phyloP scores from a whole-genome alignment of 306 rosid genomes.

The Abrus pulchellus region DNA sequence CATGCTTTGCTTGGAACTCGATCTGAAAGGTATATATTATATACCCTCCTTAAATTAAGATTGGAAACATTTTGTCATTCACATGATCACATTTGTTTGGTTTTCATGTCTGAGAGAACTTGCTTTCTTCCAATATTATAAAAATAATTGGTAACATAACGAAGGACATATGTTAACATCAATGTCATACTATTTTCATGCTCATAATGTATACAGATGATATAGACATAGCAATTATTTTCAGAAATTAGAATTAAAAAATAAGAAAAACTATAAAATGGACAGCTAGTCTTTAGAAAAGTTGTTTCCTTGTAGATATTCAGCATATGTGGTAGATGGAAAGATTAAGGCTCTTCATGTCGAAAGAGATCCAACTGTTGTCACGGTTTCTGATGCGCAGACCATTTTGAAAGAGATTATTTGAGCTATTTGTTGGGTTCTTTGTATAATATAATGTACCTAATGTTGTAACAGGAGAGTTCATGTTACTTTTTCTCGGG shows the following conservation, averaged over 20 bases:
- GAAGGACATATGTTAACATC: background rate
- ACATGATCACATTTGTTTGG: background rate
- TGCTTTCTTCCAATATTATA: background rate
- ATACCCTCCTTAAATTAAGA: slow-evolving; percentile 1
- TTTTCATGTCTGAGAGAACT: background rate
- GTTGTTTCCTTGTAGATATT: slow-evolving; percentile 7
- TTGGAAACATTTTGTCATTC: background rate
- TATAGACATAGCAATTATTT: background rate
- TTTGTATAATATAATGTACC: background rate
- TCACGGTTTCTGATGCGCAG: slow-evolving; percentile 82
- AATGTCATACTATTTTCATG: background rate
- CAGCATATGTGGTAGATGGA: slow-evolving; percentile 77
- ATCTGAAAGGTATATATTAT: slow-evolving; percentile 21
- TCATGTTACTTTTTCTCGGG: too few relatives aligned
- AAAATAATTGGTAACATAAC: background rate
- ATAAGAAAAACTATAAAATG: background rate
- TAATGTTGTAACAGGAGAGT: too few relatives aligned
- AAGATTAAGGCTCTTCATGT: slow-evolving; percentile 66
- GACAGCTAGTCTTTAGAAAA: background rate
- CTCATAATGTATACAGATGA: background rate
- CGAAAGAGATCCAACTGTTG: slow-evolving; percentile 83
- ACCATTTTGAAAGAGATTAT: slow-evolving; percentile 74
- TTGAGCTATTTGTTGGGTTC: slow-evolving; percentile 42
- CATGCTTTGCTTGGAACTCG: slow-evolving; percentile 1
- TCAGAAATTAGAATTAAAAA: background rate